Evolutionary conservation across 2,329 filamentous ascomycete genomes (phyloP).

Genomic region (Aureobasidium zeae): DNA sequence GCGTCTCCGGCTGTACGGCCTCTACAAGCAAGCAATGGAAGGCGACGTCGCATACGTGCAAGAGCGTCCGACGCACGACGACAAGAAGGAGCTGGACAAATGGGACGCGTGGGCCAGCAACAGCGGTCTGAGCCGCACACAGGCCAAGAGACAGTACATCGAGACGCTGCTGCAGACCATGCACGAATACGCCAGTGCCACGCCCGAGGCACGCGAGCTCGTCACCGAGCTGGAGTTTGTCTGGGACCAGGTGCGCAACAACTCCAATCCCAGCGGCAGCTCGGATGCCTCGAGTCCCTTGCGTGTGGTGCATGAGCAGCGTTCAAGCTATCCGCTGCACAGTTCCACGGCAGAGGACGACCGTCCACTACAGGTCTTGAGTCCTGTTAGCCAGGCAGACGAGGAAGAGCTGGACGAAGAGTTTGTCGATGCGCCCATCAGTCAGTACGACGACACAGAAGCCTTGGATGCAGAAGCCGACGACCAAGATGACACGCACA

Average conservation of each 20-base stretch:
- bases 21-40: conserved; percentile 99
- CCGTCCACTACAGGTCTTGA: conserved; percentile 50
- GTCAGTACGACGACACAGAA: conserved; percentile 17
- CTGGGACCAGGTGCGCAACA: conserved; percentile 95
- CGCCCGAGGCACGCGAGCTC: conserved; percentile 74
- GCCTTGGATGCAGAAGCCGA: conserved; percentile 6
- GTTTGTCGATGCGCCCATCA: conserved; percentile 20
- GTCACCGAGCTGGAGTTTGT: conserved; percentile 96
- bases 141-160: conserved; percentile 90
- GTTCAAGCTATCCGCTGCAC: conserved; percentile 3
- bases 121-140: conserved; percentile 71
- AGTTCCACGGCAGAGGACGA: conserved; percentile 7
- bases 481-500: conserved; percentile 15
- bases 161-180: conserved; percentile 91
- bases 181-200: conserved; percentile 84
- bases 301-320: conserved; percentile 6
- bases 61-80: conserved; percentile 56
- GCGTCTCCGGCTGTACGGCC: conserved; percentile 84
- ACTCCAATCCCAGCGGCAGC: conserved; percentile 19
- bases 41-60: conserved; percentile 92
- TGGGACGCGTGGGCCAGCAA: conserved; percentile 92
- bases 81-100: conserved; percentile 32
- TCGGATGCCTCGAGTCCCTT: conserved; percentile 11
- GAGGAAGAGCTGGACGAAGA: conserved; percentile 26
- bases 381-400: conserved; percentile 69